Conservation (phyloP, 805 yeast genomes). For the Wickerhamomyces queroliae region DNA sequence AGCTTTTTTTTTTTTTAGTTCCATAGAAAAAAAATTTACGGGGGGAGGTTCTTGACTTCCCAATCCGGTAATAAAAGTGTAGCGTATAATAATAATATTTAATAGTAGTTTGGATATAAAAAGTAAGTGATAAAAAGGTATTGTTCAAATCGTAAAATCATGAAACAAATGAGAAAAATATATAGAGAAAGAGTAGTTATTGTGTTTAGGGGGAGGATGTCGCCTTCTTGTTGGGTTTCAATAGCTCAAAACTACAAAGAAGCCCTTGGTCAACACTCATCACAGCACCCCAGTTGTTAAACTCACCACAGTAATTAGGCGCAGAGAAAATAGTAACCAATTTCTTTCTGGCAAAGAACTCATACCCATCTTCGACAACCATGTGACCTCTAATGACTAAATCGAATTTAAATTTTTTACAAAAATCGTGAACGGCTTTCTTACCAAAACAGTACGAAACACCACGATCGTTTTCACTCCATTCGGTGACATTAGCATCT, state of each 20-base stretch:
- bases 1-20: neutral
- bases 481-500: conserved; percentile 47
- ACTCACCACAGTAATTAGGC: conserved; percentile 62
- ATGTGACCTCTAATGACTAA: conserved; percentile 79
- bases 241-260: conserved; percentile 85
- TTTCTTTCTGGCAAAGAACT: conserved; percentile 68
- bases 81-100: neutral
- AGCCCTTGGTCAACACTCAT: conserved; percentile 94
- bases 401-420: conserved; percentile 63
- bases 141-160: neutral
- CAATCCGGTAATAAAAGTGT: neutral
- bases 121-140: neutral
- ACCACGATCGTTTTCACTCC: conserved; percentile 83
- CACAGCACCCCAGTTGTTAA: conserved; percentile 93
- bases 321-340: conserved; percentile 78
- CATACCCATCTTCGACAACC: conserved; percentile 89
- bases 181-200: neutral
- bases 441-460: conserved; percentile 75
- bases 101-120: neutral
- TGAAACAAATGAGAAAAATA: neutral
- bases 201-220: neutral
- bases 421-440: conserved; percentile 66
- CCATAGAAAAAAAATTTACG: neutral
- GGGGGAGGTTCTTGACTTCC: neutral
- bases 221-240: conserved; percentile 56